Percentiles rank a stretch among this genome's conserved stretches.
phyloP scores from a whole-genome alignment of 176 grass and related monocot genomes.

The Echinochloa phyllopogon region DNA sequence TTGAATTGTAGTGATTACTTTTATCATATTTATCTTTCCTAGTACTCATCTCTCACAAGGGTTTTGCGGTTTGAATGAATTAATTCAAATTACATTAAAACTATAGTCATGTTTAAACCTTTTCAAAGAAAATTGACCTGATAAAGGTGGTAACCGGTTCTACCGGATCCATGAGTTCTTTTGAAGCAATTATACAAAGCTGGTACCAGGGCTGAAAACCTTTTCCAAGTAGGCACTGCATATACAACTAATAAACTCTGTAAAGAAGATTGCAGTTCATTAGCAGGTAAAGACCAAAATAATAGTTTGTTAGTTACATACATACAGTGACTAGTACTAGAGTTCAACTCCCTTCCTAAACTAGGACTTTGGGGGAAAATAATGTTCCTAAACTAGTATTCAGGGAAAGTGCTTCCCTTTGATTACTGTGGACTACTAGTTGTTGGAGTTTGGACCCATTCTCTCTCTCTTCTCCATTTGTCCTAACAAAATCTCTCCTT shows the following conservation, averaged over 20 bases:
- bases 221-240: neutral
- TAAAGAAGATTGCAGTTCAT: neutral
- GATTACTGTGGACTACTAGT: constrained; percentile 32
- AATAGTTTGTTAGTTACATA: neutral
- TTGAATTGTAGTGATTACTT: no score
- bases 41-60: no score
- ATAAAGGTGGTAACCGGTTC: no score
- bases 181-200: neutral
- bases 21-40: no score
- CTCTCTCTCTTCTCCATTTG: constrained; percentile 18
- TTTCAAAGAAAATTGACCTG: no score
- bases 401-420: neutral
- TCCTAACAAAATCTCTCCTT: constrained; percentile 50
- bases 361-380: neutral
- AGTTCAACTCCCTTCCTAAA: neutral
- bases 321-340: neutral
- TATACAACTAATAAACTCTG: no score
- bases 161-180: no score
- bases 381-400: neutral
- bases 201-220: neutral
- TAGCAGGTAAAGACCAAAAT: neutral
- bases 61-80: no score
- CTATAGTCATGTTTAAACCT: no score
- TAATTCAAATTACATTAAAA: no score
- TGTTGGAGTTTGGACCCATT: constrained; percentile 24